Evolutionary conservation across 352 stramenopile species (phyloP), one percentile per base, ranked within the genome.

Genomic region (Phytophthora meadii): DNA sequence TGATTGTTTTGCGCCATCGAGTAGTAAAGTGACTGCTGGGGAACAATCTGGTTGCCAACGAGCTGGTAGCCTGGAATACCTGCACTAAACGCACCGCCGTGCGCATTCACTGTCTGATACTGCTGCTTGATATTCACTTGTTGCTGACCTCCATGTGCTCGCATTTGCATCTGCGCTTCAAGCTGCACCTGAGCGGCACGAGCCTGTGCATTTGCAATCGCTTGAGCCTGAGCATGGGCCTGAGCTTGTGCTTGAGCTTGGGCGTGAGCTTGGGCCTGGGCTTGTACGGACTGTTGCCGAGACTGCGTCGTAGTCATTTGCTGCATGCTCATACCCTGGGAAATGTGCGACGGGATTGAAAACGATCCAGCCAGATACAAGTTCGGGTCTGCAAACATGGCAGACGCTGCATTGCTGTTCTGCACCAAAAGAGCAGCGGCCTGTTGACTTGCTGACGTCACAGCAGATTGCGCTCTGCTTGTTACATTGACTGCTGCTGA

Each of bases 291-390:
- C 59, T 88, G 78, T 45, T 84, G 78, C 28, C 74, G 68, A 10
- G 55, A 65, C 52, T 72, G 69, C 12, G 52, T 72, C 24, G 68
- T 64, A 9, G 59, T 77, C 65, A 89, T 76, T 47, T 89, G 82
- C 59, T 82, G 82, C 44, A 91, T 66, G 28, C 72, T 85, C 37
- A 91, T 54, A 19, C 68, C 68, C 61, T 88, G 79, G 1, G 79
- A 74, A 51, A 88, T 73, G 58, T 91, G 82, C 36, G 69, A 69
- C 0, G 77, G 74, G 5, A 92, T 48, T 3, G 75, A 56, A 45
- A 84, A 90, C 25, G 81, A 85, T 1, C 81, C 81, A 6, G 76
- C 84, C 27, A 92, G 49, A 54, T 92, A 92, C 54, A 92, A 59
- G 45, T 79, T 90, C 10, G 84, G 77, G 39, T 89, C 79, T 14